Evolutionary conservation across 164 flowering plant genomes (phyloP).

Genomic region (Magnolia kwangsiensis): DNA sequence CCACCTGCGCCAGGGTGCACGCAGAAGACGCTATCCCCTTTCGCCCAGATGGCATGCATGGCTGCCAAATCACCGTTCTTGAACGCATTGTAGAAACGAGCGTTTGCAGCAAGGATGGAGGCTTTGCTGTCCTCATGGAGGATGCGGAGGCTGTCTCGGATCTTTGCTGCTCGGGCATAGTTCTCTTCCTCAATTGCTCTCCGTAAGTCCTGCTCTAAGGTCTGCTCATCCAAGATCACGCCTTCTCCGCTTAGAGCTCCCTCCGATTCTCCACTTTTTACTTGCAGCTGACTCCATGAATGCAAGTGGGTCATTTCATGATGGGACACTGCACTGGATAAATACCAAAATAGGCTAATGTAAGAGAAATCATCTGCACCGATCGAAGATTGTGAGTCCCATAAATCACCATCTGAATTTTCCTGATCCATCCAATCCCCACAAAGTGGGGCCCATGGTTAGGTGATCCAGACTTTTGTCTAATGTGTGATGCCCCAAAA

Average conservation of each 20-base stretch:
- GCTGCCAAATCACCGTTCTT: slow-evolving; percentile 47
- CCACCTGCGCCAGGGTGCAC: slow-evolving; percentile 35
- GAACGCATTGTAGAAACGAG: slow-evolving; percentile 74
- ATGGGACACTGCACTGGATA: slow-evolving; percentile 42
- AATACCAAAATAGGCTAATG: background rate
- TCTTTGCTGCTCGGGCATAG: slow-evolving; percentile 74
- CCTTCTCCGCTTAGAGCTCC: slow-evolving; percentile 47
- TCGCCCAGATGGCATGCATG: slow-evolving; percentile 66
- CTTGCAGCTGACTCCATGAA: slow-evolving; percentile 31
- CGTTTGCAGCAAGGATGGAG: slow-evolving; percentile 68
- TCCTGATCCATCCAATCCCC: too few species aligned
- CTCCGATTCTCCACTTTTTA: slow-evolving; percentile 51
- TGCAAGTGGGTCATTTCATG: slow-evolving; percentile 17
- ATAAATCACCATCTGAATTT: too few species aligned
- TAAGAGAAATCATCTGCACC: too few species aligned
- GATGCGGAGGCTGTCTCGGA: slow-evolving; percentile 65
- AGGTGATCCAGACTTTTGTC: too few species aligned
- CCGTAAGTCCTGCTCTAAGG: slow-evolving; percentile 61
- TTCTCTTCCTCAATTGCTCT: slow-evolving; percentile 75
- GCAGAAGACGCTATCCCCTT: slow-evolving; percentile 56
- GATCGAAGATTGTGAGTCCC: too few species aligned
- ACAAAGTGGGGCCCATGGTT: too few species aligned
- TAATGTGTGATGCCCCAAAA: too few species aligned
- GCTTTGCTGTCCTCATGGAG: slow-evolving; percentile 77
- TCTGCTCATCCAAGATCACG: slow-evolving; percentile 52